Conservation (phyloP, 1,284 basidiomycete species). For the Moesziomyces parantarcticus region DNA sequence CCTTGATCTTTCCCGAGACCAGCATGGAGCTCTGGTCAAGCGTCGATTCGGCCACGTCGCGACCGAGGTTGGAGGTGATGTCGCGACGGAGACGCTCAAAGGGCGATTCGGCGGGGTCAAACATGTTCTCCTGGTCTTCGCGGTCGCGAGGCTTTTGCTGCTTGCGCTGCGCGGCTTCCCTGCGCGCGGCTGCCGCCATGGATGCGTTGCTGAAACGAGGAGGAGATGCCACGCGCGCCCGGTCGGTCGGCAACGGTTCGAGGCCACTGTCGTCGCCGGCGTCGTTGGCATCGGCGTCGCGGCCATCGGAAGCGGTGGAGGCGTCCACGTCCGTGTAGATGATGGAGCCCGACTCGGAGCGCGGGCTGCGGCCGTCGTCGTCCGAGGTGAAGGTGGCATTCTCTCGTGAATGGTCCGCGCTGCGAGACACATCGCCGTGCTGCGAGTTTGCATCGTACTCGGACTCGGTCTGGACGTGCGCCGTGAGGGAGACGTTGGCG, state of each 20-base stretch:
- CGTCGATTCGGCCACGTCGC: constrained; percentile 17
- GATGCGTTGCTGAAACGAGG: constrained; percentile 62
- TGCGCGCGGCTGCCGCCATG: constrained; percentile 75
- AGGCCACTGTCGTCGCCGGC: constrained; percentile 36
- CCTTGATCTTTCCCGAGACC: constrained; percentile 10
- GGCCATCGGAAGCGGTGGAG: constrained; percentile 19
- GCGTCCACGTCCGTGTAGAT: constrained; percentile 35
- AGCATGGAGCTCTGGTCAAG: constrained; percentile 33
- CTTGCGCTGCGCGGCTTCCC: constrained; percentile 68
- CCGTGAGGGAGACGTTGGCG: constrained; percentile 79
- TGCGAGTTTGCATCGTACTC: constrained; percentile 44
- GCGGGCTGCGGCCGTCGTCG: constrained; percentile 23
- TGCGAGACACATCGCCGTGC: constrained; percentile 33
- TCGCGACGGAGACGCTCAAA: constrained; percentile 73
- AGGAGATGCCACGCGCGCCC: constrained; percentile 74
- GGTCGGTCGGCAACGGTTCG: constrained; percentile 67
- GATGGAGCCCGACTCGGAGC: constrained; percentile 34
- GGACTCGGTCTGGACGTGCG: constrained; percentile 36
- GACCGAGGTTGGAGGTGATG: constrained; percentile 36
- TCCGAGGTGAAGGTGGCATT: constrained; percentile 36
- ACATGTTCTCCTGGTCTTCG: constrained; percentile 39
- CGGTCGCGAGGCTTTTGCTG: constrained; percentile 26
- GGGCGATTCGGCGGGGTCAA: constrained; percentile 75
- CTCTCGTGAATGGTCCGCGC: constrained; percentile 31
- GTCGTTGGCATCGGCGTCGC: constrained; percentile 13